Conservation (phyloP, 2,329 filamentous ascomycete genomes). For the Botryotinia narcissicola region DNA sequence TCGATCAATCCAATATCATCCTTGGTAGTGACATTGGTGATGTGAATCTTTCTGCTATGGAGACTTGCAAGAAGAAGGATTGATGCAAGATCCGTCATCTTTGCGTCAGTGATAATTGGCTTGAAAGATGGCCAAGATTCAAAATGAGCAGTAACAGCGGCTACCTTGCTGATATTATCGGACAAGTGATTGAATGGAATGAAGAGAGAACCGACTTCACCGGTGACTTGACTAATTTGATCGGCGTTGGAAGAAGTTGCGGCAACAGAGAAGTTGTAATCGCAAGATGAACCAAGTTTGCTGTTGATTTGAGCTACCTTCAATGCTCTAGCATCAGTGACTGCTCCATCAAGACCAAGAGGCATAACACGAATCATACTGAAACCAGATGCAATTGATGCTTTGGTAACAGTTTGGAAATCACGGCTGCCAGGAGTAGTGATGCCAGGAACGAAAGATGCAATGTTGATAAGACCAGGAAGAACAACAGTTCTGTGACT, state of each 20-base stretch:
- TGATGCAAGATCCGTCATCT: constrained; percentile 76
- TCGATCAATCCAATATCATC: constrained; percentile 77
- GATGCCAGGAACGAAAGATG: constrained; percentile 75
- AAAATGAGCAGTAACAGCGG: constrained; percentile 75
- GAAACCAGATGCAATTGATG: constrained; percentile 72
- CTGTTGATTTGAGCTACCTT: constrained; percentile 70
- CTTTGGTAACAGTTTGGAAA: constrained; percentile 67
- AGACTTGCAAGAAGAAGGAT: constrained; percentile 75
- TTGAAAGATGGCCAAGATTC: constrained; percentile 74
- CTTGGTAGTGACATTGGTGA: constrained; percentile 76
- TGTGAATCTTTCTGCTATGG: constrained; percentile 74
- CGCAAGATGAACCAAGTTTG: constrained; percentile 65
- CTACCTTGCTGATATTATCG: constrained; percentile 81
- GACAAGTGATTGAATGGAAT: constrained; percentile 78
- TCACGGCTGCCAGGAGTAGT: constrained; percentile 63
- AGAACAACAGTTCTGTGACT: constrained; percentile 75
- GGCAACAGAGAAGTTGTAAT: constrained; percentile 77
- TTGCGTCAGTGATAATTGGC: constrained; percentile 78
- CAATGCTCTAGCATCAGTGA: constrained; percentile 69
- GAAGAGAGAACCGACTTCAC: constrained; percentile 76
- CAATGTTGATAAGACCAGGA: constrained; percentile 74
- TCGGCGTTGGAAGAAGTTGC: constrained; percentile 71
- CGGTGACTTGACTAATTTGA: constrained; percentile 69
- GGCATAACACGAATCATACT: constrained; percentile 80
- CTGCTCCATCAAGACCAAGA: constrained; percentile 67